Percentiles rank a stretch among this genome's conserved stretches.
Conservation (phyloP, 495 filamentous ascomycete genomes). For the Trichoderma reesei region DNA sequence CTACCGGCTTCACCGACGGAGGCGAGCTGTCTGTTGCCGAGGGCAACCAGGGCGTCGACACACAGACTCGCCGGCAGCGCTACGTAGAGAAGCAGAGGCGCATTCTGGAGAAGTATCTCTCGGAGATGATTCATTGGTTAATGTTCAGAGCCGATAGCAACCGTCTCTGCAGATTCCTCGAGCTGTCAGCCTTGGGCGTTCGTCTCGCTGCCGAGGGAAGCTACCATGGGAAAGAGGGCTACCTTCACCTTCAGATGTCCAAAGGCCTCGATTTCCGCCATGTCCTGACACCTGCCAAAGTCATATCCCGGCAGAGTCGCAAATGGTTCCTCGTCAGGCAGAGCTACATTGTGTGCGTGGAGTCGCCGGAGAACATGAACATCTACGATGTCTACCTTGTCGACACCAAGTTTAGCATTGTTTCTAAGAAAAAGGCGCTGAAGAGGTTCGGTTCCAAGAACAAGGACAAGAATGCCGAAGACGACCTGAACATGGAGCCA, state of each 20-base stretch:
- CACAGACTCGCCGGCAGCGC: conserved; percentile 33
- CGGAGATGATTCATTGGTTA: conserved; percentile 85
- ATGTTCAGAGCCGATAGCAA: conserved; percentile 96
- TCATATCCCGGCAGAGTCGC: conserved; percentile 72
- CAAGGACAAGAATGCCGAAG: conserved; percentile 26
- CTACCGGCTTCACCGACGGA: conserved; percentile 18
- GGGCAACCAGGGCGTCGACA: conserved; percentile 15
- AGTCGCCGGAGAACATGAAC: conserved; percentile 97
- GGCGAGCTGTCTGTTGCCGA: conserved; percentile 19
- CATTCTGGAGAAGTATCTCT: conserved; percentile 85
- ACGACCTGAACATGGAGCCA: conserved; percentile 44
- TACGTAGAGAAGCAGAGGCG: conserved; percentile 60
- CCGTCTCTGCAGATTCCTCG: conserved; percentile 88
- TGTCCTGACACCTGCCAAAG: conserved; percentile 60
- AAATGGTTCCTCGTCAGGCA: conserved; percentile 99
- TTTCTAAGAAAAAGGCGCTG: conserved; percentile 62
- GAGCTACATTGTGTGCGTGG: conserved; percentile 94
- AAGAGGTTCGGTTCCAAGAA: conserved; percentile 51
- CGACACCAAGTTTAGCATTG: conserved; percentile 71
- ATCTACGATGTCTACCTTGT: conserved; percentile 98
- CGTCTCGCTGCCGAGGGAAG: conserved; percentile 88
- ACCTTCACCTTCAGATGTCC: conserved; percentile 78
- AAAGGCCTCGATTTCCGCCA: conserved; percentile 86
- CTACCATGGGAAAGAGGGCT: conserved; percentile 97
- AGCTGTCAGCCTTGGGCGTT: conserved; percentile 91